Evolutionary conservation across 2,329 filamentous ascomycete species (phyloP), one percentile per base, ranked within the genome.

Genomic region (Hymenoscyphus infarciens): DNA sequence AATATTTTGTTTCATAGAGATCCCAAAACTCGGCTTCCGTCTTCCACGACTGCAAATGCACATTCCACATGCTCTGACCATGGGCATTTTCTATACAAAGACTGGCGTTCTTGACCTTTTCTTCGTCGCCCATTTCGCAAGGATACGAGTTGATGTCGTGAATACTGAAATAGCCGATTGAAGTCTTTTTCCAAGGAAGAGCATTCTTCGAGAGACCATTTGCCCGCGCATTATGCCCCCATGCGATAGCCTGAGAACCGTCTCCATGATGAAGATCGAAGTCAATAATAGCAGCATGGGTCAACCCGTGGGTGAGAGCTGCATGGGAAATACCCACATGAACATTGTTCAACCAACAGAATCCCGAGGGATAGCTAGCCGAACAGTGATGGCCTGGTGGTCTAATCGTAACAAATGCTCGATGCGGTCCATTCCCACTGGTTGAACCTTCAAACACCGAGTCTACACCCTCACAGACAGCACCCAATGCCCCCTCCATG

Each of bases 91-190:
- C 93, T 66, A 99, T 88, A 74, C 96, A 98, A 29, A 97, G 78
- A 77, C 93, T 97, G 1, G 96, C 95, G 70, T 94, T 96, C 73
- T 90, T 91, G 59, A 98, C 88, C 76, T 98, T 98, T 25, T 95
- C 91, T 63, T 90, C 86, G 65, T 98, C 94, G n/a, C 94, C 95
- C 74, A 84, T 85, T 75, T 99, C 95, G 74, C 95, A 99, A 0
- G 96, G 95, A 72, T 96, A 99, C 0, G 94, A 98, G 76, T 99
- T 98, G 78, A 99, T 97, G 73, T 99, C 95, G 75, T 99, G 95
- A 53, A 99, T 76, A 74, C 93, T 97, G 76, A 97, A 98, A 74
- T 99, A 99, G 10, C 93, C 95, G 70, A 98, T 95, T 0, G 89
- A 88, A 0, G 89, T 87, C 78, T 91, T 95, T 77, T 94, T 94